Evolutionary conservation across 1,284 basidiomycete species (phyloP).

Genomic region (Phlebopus sp.): DNA sequence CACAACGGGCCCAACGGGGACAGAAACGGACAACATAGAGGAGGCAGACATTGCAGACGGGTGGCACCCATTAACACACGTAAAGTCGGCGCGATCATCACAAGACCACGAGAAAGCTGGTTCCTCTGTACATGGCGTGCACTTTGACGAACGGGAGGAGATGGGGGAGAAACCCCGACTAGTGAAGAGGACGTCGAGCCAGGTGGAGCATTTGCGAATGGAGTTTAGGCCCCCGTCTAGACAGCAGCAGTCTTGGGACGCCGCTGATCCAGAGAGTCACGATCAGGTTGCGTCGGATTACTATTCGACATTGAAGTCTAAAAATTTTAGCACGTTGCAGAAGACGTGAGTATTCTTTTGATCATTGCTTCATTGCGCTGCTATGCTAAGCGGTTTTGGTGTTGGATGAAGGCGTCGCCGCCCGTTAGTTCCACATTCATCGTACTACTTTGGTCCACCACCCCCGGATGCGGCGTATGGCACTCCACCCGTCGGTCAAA

Average conservation of each 20-base stretch:
- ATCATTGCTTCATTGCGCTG: not conserved
- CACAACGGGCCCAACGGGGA: constrained; percentile 9
- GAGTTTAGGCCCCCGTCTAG: constrained; percentile 40
- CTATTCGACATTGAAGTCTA: constrained; percentile 38
- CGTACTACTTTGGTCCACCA: constrained; percentile 82
- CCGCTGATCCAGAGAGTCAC: constrained; percentile 42
- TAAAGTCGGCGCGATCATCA: constrained; percentile 11
- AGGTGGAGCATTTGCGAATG: constrained; percentile 27
- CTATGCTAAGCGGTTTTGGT: constrained; percentile 9
- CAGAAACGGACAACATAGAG: constrained; percentile 13
- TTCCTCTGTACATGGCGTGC: constrained; percentile 11
- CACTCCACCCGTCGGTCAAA: constrained; percentile 70
- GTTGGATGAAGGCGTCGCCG: constrained; percentile 37
- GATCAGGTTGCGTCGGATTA: constrained; percentile 31
- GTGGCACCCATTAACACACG: constrained; percentile 23
- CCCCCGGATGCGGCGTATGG: constrained; percentile 71
- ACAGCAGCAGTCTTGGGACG: constrained; percentile 63
- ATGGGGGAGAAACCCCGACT: constrained; percentile 20
- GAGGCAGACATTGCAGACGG: constrained; percentile 31
- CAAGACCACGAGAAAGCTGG: constrained; percentile 12
- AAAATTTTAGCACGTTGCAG: constrained; percentile 25
- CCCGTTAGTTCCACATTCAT: constrained; percentile 65
- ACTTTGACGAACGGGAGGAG: constrained; percentile 12
- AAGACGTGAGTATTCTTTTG: constrained; percentile 22
- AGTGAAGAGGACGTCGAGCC: constrained; percentile 14